A percentile compares a stretch with the other conserved stretches of the same genome.
These are phyloP conservation scores for Vigna unguiculata DNA, from an alignment of 306 rosid species.

Conservation along the genomic window DNA sequence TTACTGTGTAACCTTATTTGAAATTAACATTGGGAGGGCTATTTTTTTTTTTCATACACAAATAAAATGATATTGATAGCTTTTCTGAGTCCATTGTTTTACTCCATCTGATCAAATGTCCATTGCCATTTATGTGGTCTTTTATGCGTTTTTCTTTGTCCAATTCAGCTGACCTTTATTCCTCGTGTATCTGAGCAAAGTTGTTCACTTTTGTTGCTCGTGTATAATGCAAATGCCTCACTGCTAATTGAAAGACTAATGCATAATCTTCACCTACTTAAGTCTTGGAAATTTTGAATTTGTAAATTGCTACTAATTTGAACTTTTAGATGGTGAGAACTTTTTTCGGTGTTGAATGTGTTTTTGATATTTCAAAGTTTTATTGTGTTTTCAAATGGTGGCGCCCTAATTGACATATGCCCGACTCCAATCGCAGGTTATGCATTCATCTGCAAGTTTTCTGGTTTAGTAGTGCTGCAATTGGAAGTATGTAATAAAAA, in stretches of 20 bases:
- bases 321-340: constrained; percentile 27
- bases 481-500: constrained; percentile 46
- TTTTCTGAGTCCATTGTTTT: constrained; percentile 9
- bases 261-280: constrained; percentile 32
- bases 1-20: not conserved
- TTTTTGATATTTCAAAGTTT: not conserved
- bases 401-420: constrained; percentile 49
- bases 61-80: not conserved
- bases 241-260: constrained; percentile 3
- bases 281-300: not conserved
- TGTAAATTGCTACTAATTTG: not conserved
- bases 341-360: constrained; percentile 29
- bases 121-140: not conserved
- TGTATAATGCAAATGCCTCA: not conserved
- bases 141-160: constrained; percentile 25
- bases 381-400: too few species aligned
- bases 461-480: constrained; percentile 53
- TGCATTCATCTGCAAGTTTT: constrained; percentile 61
- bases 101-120: constrained; percentile 24
- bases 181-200: too few species aligned
- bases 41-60: not conserved
- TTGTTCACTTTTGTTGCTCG: not conserved
- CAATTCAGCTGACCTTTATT: not conserved
- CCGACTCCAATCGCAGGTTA: constrained; percentile 67
- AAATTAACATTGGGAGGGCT: not conserved